These are phyloP conservation scores for Geotrichum cucujoidarum DNA, from an alignment of 1,139 yeast species.

Conservation along the genomic window DNA sequence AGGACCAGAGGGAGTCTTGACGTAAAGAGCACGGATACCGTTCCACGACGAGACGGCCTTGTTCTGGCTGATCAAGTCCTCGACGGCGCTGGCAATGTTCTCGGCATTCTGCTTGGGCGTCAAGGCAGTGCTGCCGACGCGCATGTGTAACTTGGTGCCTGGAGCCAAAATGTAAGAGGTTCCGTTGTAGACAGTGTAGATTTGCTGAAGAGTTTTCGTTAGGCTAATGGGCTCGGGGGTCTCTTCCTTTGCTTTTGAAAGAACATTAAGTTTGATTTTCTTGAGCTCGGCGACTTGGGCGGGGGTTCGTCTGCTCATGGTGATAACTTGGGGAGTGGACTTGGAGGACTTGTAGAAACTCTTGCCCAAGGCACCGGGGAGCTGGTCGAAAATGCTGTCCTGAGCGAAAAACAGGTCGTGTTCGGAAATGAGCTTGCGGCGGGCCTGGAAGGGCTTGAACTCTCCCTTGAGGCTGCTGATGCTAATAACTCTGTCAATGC, in stretches of 20 bases:
- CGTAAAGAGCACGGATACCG: constrained; percentile 54
- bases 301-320: constrained; percentile 14
- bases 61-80: constrained; percentile 42
- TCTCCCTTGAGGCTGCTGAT: constrained; percentile 42
- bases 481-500: constrained; percentile 37
- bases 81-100: constrained; percentile 56
- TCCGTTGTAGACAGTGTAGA: constrained; percentile 54
- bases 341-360: constrained; percentile 53
- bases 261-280: constrained; percentile 22
- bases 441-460: constrained; percentile 43
- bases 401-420: constrained; percentile 61
- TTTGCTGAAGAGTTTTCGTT: constrained; percentile 46
- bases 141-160: constrained; percentile 62
- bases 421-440: constrained; percentile 37
- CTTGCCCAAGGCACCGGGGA: constrained; percentile 82
- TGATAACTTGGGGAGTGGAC: constrained; percentile 14
- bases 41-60: constrained; percentile 38
- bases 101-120: constrained; percentile 41
- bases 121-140: constrained; percentile 54
- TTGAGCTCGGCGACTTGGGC: constrained; percentile 12
- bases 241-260: constrained; percentile 23
- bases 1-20: constrained; percentile 72
- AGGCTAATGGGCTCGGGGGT: constrained; percentile 21
- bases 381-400: constrained; percentile 69
- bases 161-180: constrained; percentile 67